Conservation (phyloP, 2,329 filamentous ascomycete genomes). For the Apiospora aurea region DNA sequence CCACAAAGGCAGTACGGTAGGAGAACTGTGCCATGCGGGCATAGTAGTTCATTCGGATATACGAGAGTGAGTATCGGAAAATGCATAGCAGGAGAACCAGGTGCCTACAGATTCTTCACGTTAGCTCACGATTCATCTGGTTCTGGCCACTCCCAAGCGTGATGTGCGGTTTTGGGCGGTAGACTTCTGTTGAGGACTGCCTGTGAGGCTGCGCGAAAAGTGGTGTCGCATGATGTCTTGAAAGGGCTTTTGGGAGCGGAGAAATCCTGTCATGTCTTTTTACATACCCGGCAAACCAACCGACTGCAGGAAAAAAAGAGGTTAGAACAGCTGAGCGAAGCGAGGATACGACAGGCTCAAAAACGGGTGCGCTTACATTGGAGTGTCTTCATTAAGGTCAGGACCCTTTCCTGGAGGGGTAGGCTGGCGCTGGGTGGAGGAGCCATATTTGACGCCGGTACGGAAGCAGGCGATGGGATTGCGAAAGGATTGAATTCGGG, state of each 20-base stretch:
- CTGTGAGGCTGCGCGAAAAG: background rate
- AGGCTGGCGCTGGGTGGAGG: slow-evolving; percentile 74
- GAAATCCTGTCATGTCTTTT: slow-evolving; percentile 28
- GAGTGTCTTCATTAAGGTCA: slow-evolving; percentile 83
- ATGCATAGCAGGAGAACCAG: slow-evolving; percentile 84
- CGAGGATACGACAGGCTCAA: slow-evolving; percentile 33
- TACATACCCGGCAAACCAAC: slow-evolving; percentile 83
- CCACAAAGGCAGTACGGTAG: slow-evolving; percentile 89
- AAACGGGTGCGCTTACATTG: slow-evolving; percentile 72
- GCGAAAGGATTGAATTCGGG: slow-evolving; percentile 23
- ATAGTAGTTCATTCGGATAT: slow-evolving; percentile 87
- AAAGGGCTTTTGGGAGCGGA: slow-evolving; percentile 23
- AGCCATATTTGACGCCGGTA: slow-evolving; percentile 60
- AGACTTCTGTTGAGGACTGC: background rate
- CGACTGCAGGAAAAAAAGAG: slow-evolving; percentile 57
- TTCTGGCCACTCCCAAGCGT: background rate
- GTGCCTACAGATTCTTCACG: slow-evolving; percentile 66
- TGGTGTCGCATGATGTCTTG: slow-evolving; percentile 16
- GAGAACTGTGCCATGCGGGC: slow-evolving; percentile 78
- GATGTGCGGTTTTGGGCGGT: background rate
- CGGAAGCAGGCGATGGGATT: slow-evolving; percentile 17
- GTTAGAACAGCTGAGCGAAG: slow-evolving; percentile 41
- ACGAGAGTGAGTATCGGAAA: slow-evolving; percentile 83
- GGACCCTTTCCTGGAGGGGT: slow-evolving; percentile 76
- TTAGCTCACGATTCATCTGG: background rate